Evolutionary conservation across 2,329 filamentous ascomycete genomes (phyloP).

Genomic region (Exophiala viscosa): DNA sequence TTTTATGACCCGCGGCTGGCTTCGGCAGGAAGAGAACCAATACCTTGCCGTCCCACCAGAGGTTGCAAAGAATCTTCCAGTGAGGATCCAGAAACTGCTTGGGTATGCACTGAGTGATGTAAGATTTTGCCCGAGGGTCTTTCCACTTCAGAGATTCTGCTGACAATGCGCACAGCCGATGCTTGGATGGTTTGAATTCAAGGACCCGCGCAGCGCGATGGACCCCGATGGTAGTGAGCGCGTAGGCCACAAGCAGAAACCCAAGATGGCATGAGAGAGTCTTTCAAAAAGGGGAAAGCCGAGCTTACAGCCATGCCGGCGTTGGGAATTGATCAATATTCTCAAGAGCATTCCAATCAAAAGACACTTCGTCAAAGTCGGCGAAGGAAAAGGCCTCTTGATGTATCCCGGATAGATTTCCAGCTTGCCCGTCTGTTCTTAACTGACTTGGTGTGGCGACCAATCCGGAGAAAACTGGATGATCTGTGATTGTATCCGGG

Average conservation of each 20-base stretch:
- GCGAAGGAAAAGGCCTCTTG: slow-evolving; percentile 6
- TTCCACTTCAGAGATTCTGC: not conserved
- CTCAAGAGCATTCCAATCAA: slow-evolving; percentile 15
- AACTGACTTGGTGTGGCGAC: too few species aligned
- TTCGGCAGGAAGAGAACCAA: slow-evolving; percentile 39
- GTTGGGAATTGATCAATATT: slow-evolving; percentile 1
- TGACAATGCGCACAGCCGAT: not conserved
- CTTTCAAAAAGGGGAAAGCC: too few species aligned
- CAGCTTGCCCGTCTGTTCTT: not conserved
- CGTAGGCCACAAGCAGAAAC: too few species aligned
- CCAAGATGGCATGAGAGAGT: too few species aligned
- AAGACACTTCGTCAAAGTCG: slow-evolving; percentile 10
- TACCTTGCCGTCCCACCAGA: slow-evolving; percentile 30
- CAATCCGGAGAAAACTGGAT: too few species aligned
- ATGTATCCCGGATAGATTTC: not conserved
- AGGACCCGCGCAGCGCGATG: slow-evolving; percentile 6
- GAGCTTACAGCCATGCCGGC: slow-evolving; percentile 4
- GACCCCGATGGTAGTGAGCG: not conserved
- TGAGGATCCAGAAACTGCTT: slow-evolving; percentile 22
- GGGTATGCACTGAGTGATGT: slow-evolving; percentile 26
- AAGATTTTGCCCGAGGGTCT: not conserved
- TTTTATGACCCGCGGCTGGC: slow-evolving; percentile 35
- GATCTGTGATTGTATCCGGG: too few species aligned
- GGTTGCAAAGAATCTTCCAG: slow-evolving; percentile 13
- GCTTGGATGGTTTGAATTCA: slow-evolving; percentile 9